These are phyloP conservation scores for Cicer bijugum DNA, from an alignment of 306 rosid species.

Conservation along the genomic window DNA sequence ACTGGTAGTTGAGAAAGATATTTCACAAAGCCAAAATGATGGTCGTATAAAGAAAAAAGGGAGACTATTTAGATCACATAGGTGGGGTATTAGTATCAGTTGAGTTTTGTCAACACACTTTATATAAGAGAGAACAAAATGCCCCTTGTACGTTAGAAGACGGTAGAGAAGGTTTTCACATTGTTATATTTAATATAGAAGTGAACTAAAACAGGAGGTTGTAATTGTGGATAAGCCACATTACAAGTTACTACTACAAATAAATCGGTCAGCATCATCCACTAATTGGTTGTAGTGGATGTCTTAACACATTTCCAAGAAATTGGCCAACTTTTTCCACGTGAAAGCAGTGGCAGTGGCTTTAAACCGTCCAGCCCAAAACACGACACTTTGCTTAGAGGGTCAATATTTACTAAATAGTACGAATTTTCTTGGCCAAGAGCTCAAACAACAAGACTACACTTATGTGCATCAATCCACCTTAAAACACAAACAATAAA, in stretches of 20 bases:
- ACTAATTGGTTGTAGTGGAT: constrained; percentile 1
- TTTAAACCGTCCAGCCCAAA: constrained; percentile 5
- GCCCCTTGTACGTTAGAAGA: neutral
- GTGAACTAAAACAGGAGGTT: constrained; percentile 11
- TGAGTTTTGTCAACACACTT: neutral
- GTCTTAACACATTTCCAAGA: constrained; percentile 1
- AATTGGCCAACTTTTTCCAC: neutral
- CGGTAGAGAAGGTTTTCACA: constrained; percentile 1
- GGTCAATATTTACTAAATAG: constrained; percentile 17
- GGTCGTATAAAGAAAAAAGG: constrained; percentile 1
- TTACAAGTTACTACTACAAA: neutral
- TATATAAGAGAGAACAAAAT: too few species aligned
- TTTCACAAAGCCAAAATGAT: constrained; percentile 30
- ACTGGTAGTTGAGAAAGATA: constrained; percentile 24
- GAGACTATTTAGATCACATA: constrained; percentile 28
- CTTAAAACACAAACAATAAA: constrained; percentile 23
- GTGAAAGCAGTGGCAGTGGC: constrained; percentile 16
- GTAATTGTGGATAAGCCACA: constrained; percentile 18
- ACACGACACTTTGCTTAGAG: neutral
- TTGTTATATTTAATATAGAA: constrained; percentile 9
- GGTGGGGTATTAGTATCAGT: neutral
- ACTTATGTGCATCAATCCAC: neutral
- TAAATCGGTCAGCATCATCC: neutral
- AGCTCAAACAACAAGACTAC: neutral
- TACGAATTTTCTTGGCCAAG: neutral